Conservation (phyloP, 2,329 filamentous ascomycete species). For the Colletotrichum nymphaeae region DNA sequence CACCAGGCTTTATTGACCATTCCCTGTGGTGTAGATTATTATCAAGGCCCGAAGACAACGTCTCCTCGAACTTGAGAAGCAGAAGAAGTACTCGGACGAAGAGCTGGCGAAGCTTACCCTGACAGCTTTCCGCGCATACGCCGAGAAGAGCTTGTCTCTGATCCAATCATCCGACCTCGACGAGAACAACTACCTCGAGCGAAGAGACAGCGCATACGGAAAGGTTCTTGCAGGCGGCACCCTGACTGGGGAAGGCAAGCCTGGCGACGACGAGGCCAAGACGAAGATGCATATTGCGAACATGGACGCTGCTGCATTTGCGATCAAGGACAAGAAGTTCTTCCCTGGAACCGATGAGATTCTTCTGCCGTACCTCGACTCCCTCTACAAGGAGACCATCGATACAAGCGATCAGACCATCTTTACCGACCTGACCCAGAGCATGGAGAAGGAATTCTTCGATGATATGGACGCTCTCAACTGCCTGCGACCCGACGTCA, state of each 20-base stretch:
- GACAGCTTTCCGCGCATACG: conserved; percentile 67
- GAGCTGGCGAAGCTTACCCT: conserved; percentile 60
- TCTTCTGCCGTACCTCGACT: conserved; percentile 85
- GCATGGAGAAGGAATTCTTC: conserved; percentile 89
- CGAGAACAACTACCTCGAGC: conserved; percentile 60
- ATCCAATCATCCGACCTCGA: conserved; percentile 58
- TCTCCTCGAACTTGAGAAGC: conserved; percentile 81
- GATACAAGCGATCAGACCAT: conserved; percentile 75
- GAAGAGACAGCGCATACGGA: conserved; percentile 65
- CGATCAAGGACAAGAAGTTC: conserved; percentile 60
- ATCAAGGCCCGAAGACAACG: conserved; percentile 79
- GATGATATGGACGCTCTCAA: conserved; percentile 90
- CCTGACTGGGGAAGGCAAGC: conserved; percentile 66
- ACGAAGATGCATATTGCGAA: conserved; percentile 88
- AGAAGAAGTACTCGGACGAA: conserved; percentile 68
- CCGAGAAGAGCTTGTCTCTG: conserved; percentile 65
- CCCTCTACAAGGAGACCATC: conserved; percentile 70
- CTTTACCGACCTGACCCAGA: conserved; percentile 86
- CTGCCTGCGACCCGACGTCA: conserved; percentile 81
- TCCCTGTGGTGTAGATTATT: conserved; percentile 57
- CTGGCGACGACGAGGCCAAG: conserved; percentile 86
- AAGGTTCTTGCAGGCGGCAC: conserved; percentile 66
- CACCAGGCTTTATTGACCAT: background rate
- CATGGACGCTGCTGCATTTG: conserved; percentile 62
- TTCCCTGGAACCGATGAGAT: conserved; percentile 73